phyloP scores from a whole-genome alignment of 805 yeast genomes.

The Danielozyma ontarioensis region DNA sequence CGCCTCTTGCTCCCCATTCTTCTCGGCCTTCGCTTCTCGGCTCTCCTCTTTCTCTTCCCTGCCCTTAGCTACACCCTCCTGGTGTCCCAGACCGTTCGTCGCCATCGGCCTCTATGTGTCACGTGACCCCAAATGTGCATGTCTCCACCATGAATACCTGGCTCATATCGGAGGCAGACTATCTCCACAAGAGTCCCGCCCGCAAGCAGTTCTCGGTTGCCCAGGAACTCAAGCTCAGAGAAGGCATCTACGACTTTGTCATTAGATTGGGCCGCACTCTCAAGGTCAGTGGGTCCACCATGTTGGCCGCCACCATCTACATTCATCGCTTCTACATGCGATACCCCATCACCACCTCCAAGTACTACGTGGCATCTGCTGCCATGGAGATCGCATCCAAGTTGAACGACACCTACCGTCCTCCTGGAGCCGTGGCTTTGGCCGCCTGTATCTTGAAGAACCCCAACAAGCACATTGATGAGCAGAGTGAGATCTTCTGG shows the following conservation, averaged over 20 bases:
- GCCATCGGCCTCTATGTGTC: too few species aligned
- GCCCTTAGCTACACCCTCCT: too few species aligned
- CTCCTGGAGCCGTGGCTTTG: conserved; percentile 40
- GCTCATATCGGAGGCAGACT: conserved; percentile 33
- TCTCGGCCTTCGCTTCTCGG: too few species aligned
- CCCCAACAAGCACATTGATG: conserved; percentile 29
- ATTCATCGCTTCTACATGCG: conserved; percentile 37
- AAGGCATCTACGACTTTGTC: conserved; percentile 34
- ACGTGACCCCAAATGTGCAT: too few species aligned
- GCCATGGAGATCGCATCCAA: conserved; percentile 40
- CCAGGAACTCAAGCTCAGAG: conserved; percentile 35
- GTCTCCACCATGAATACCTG: conserved; percentile 24
- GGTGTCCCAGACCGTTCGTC: too few species aligned
- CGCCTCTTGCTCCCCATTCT: too few species aligned
- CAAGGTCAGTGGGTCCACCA: conserved; percentile 36
- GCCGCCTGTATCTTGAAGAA: conserved; percentile 31
- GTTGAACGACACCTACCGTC: conserved; percentile 36
- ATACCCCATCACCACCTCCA: conserved; percentile 37
- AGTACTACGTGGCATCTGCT: conserved; percentile 40
- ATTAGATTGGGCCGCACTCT: conserved; percentile 30
- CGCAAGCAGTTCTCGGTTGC: conserved; percentile 27
- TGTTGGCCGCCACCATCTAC: conserved; percentile 38
- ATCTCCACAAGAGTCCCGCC: conserved; percentile 26
- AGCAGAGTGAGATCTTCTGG: conserved; percentile 39
- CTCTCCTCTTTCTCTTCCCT: too few species aligned